Evolutionary conservation across 1,139 yeast genomes (phyloP).

Genomic region (Magnusiomyces tetraspermus): DNA sequence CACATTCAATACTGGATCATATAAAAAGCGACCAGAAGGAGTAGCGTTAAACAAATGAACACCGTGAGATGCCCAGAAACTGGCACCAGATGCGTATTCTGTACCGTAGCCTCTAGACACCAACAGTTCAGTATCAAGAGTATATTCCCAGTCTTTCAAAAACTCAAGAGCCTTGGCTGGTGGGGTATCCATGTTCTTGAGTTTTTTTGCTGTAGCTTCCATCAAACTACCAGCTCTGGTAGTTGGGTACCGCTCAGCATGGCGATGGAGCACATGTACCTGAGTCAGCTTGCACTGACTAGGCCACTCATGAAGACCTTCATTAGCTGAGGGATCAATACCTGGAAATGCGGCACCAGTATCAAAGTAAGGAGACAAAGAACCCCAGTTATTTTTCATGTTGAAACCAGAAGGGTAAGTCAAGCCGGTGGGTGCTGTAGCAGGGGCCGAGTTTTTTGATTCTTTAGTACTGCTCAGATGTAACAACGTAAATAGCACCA

Average conservation of each 20-base stretch:
- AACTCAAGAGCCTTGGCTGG: constrained; percentile 26
- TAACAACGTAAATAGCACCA: constrained; percentile 22
- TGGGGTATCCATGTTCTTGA: constrained; percentile 25
- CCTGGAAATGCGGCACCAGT: constrained; percentile 32
- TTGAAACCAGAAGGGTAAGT: constrained; percentile 32
- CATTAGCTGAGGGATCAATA: constrained; percentile 20
- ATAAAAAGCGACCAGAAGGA: constrained; percentile 19
- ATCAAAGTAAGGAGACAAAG: constrained; percentile 36
- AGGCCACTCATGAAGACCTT: constrained; percentile 27
- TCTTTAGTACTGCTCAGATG: constrained; percentile 19
- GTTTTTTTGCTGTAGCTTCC: constrained; percentile 25
- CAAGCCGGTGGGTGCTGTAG: constrained; percentile 35
- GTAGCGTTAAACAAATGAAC: constrained; percentile 30
- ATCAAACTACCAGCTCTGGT: constrained; percentile 24
- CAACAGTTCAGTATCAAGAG: constrained; percentile 30
- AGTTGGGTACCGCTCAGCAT: constrained; percentile 37
- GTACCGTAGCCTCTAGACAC: constrained; percentile 35
- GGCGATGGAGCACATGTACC: constrained; percentile 37
- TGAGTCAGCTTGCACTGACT: constrained; percentile 27
- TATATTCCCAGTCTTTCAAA: constrained; percentile 32
- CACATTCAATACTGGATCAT: constrained; percentile 24
- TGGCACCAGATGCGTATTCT: constrained; percentile 33
- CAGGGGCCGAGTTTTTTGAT: constrained; percentile 27
- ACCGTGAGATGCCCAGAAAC: constrained; percentile 38
- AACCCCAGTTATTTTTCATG: constrained; percentile 37